Conservation (phyloP, 768 basidiomycete genomes). For the Amanita muscaria region DNA sequence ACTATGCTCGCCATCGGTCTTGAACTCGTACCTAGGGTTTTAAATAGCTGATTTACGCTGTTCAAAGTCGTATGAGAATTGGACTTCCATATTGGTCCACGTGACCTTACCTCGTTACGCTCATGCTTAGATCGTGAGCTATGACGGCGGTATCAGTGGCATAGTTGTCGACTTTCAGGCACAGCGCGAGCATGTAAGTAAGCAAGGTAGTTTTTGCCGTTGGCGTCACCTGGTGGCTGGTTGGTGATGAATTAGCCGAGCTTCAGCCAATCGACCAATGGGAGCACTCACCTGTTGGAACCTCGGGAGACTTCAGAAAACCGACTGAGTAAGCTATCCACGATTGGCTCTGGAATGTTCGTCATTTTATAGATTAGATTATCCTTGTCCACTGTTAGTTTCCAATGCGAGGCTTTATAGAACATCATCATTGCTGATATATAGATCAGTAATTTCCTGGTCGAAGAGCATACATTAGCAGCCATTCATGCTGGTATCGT, state of each 20-base stretch:
- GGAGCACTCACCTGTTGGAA: slow-evolving; percentile 45
- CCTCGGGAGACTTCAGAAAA: slow-evolving; percentile 75
- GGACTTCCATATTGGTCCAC: not conserved
- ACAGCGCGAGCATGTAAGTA: slow-evolving; percentile 74
- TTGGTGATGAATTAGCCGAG: not conserved
- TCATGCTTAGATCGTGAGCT: slow-evolving; percentile 67
- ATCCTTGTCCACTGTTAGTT: slow-evolving; percentile 39
- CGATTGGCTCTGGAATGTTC: slow-evolving; percentile 49
- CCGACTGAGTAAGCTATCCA: slow-evolving; percentile 67
- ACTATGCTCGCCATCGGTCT: slow-evolving; percentile 2
- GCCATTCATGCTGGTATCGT: not conserved
- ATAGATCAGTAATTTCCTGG: slow-evolving; percentile 70
- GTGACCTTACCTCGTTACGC: slow-evolving; percentile 48
- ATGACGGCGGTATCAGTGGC: slow-evolving; percentile 59
- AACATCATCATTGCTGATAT: slow-evolving; percentile 78
- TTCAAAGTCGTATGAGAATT: slow-evolving; percentile 5
- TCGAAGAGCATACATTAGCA: not conserved
- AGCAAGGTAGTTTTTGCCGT: slow-evolving; percentile 64
- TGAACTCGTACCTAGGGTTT: slow-evolving; percentile 48
- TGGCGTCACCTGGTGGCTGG: slow-evolving; percentile 41
- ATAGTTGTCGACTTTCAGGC: slow-evolving; percentile 71
- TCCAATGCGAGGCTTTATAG: slow-evolving; percentile 32
- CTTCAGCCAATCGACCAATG: not conserved
- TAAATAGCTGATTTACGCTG: slow-evolving; percentile 62
- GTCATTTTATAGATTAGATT: slow-evolving; percentile 48